A percentile compares a stretch with the other conserved stretches of the same genome.
phyloP scores from a whole-genome alignment of 371 early-diverging fungal genomes.

The Mortierella sp. region DNA sequence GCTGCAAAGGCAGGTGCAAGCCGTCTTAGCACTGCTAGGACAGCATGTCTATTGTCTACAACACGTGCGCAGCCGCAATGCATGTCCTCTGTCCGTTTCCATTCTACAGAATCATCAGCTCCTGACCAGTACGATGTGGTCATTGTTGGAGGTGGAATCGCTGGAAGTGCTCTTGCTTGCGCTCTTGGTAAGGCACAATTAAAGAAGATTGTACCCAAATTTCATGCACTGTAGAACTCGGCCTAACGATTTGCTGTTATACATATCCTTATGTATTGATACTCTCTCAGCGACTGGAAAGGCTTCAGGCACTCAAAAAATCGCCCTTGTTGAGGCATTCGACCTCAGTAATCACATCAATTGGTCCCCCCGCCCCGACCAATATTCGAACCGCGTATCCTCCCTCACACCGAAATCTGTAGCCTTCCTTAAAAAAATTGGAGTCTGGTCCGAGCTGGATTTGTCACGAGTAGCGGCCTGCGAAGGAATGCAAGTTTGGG shows the following conservation, averaged over 20 bases:
- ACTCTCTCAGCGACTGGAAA: conserved; percentile 65
- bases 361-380: conserved; percentile 62
- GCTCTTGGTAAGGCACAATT: conserved; percentile 72
- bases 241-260: background rate
- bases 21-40: conserved; percentile 4
- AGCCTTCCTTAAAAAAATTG: conserved; percentile 70
- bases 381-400: conserved; percentile 84
- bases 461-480: conserved; percentile 67
- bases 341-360: conserved; percentile 65
- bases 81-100: conserved; percentile 22
- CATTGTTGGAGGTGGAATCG: conserved; percentile 95
- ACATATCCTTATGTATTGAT: background rate
- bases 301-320: conserved; percentile 62
- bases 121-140: conserved; percentile 76
- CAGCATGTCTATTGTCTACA: conserved; percentile 13
- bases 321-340: conserved; percentile 84
- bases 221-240: background rate
- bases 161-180: conserved; percentile 88
- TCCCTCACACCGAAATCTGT: conserved; percentile 73
- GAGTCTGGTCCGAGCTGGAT: conserved; percentile 72
- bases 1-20: conserved; percentile 16
- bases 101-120: conserved; percentile 24
- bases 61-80: conserved; percentile 7
- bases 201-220: background rate
- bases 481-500: conserved; percentile 81